Evolutionary conservation across 441 rosid species (phyloP).

Genomic region (Populus trichocarpa): DNA sequence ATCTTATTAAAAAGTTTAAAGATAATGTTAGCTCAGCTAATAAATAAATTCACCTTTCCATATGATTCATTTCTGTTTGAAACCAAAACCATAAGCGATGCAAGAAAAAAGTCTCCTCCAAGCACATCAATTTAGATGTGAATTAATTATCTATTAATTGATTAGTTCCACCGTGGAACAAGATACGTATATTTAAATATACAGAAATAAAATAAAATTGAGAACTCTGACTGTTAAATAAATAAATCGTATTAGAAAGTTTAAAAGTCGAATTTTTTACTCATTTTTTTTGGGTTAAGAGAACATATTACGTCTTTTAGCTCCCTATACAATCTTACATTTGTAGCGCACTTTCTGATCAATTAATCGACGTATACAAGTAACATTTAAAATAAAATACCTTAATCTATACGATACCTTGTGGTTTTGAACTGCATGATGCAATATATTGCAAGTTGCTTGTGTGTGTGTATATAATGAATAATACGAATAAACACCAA

Average conservation of each 20-base stretch:
- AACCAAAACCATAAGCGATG: background rate
- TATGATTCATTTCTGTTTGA: too few species aligned
- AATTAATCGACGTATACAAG: background rate
- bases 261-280: background rate
- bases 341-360: background rate
- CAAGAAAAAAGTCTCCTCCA: too few species aligned
- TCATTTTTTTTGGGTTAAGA: too few species aligned
- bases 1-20: background rate
- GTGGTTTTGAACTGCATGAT: background rate
- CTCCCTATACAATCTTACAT: background rate
- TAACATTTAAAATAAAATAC: too few species aligned
- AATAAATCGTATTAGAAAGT: background rate
- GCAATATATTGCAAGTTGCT: background rate
- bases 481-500: background rate
- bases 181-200: background rate
- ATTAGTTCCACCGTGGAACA: background rate
- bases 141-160: too few species aligned
- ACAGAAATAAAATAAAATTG: too few species aligned
- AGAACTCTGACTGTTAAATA: background rate
- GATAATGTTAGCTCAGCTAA: too few species aligned
- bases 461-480: too few species aligned
- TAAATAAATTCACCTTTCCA: too few species aligned
- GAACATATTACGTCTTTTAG: background rate
- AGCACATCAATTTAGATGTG: background rate
- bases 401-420: background rate